Conservation (phyloP, 2,329 filamentous ascomycete genomes). For the Macrophomina phaseolina region DNA sequence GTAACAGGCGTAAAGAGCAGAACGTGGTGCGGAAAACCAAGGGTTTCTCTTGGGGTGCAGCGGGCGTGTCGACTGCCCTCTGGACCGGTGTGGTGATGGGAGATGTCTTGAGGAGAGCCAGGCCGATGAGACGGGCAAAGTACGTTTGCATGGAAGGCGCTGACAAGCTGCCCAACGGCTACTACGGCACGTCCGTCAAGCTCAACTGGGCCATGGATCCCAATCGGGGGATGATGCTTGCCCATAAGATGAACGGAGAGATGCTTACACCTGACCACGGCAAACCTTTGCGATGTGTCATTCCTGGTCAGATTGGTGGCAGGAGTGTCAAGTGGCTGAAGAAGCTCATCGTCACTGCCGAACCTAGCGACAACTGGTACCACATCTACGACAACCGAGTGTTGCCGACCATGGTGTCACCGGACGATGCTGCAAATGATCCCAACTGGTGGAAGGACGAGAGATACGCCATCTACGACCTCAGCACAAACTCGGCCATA, state of each 20-base stretch:
- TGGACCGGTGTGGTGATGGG: conserved; percentile 83
- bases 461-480: conserved; percentile 89
- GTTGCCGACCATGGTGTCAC: conserved; percentile 82
- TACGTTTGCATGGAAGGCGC: conserved; percentile 93
- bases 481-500: conserved; percentile 84
- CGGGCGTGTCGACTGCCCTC: conserved; percentile 82
- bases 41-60: conserved; percentile 92
- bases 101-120: conserved; percentile 72
- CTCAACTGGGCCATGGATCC: conserved; percentile 86
- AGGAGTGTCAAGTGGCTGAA: conserved; percentile 94
- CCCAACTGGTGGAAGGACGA: conserved; percentile 86
- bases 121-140: conserved; percentile 70
- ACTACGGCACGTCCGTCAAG: conserved; percentile 87
- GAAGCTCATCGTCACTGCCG: conserved; percentile 75
- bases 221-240: conserved; percentile 83
- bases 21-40: conserved; percentile 90
- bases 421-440: conserved; percentile 77
- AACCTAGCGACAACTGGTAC: conserved; percentile 91
- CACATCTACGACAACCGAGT: conserved; percentile 94
- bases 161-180: conserved; percentile 85
- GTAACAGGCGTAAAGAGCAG: conserved; percentile 91
- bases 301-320: conserved; percentile 90
- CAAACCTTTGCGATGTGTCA: conserved; percentile 78
- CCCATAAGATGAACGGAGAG: conserved; percentile 91
- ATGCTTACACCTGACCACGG: conserved; percentile 82